Evolutionary conservation across 2,329 filamentous ascomycete genomes (phyloP).

Genomic region (Neonectria hederae): DNA sequence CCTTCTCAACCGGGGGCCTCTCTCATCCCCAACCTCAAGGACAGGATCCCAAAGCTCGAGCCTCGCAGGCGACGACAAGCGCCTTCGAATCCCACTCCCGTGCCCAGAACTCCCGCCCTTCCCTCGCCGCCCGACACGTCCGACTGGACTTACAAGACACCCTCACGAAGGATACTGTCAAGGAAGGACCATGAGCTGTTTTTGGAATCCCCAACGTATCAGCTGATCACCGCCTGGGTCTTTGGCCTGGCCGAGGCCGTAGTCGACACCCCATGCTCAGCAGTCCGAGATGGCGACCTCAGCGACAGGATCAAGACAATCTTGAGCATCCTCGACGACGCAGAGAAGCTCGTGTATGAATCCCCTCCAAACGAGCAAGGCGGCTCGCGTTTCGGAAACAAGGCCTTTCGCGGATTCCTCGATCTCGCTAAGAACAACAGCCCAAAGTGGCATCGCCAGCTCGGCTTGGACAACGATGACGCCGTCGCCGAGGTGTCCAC

Average conservation of each 20-base stretch:
- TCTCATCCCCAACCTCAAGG: slow-evolving; percentile 51
- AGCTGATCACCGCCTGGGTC: slow-evolving; percentile 82
- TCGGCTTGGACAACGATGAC: slow-evolving; percentile 61
- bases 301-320: slow-evolving; percentile 71
- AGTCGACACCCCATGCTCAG: slow-evolving; percentile 72
- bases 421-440: slow-evolving; percentile 70
- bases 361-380: slow-evolving; percentile 86
- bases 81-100: slow-evolving; percentile 66
- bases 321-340: slow-evolving; percentile 73
- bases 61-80: slow-evolving; percentile 66
- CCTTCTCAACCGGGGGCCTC: slow-evolving; percentile 26
- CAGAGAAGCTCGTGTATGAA: slow-evolving; percentile 71
- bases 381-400: slow-evolving; percentile 94
- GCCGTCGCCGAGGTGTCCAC: slow-evolving; percentile 77
- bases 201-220: slow-evolving; percentile 77
- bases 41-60: slow-evolving; percentile 73
- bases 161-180: slow-evolving; percentile 84
- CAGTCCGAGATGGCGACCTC: slow-evolving; percentile 64
- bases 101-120: slow-evolving; percentile 79
- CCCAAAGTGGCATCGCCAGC: slow-evolving; percentile 68
- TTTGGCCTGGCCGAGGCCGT: slow-evolving; percentile 88
- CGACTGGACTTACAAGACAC: slow-evolving; percentile 69
- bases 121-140: slow-evolving; percentile 72
- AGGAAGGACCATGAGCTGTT: slow-evolving; percentile 83
- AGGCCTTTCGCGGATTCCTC: slow-evolving; percentile 84